Percentiles rank a stretch among this genome's conserved stretches.
phyloP scores from a whole-genome alignment of 352 stramenopile genomes.

The Phytophthora pinifolia region DNA sequence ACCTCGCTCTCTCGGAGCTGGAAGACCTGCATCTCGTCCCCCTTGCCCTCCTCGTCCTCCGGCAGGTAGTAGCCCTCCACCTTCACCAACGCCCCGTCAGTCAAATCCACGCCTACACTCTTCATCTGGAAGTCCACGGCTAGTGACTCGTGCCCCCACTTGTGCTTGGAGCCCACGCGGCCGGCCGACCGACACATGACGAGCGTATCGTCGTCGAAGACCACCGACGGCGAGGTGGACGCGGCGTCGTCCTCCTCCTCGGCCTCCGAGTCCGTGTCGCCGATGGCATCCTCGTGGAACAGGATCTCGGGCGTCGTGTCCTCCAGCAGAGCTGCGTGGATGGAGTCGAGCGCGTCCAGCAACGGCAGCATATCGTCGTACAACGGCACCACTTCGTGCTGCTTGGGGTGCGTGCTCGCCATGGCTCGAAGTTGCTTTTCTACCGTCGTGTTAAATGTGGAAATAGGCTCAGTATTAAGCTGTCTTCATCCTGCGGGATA shows the following conservation, averaged over 20 bases:
- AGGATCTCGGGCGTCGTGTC: conserved; percentile 36
- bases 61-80: conserved; percentile 23
- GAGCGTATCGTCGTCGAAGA: conserved; percentile 23
- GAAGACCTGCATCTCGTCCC: conserved; percentile 4
- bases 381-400: background rate
- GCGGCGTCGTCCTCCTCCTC: conserved; percentile 29
- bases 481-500: conserved; percentile 17
- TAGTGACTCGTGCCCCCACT: conserved; percentile 23
- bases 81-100: conserved; percentile 16
- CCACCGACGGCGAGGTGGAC: conserved; percentile 22
- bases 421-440: background rate
- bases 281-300: conserved; percentile 36
- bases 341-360: conserved; percentile 18
- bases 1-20: conserved; percentile 15
- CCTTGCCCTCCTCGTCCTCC: background rate
- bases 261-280: conserved; percentile 27
- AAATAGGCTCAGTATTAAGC: conserved; percentile 17
- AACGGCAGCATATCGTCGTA: conserved; percentile 22
- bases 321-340: conserved; percentile 27
- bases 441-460: conserved; percentile 15
- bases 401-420: conserved; percentile 6
- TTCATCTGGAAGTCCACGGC: conserved; percentile 18
- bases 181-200: conserved; percentile 24
- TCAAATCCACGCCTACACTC: conserved; percentile 16
- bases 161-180: conserved; percentile 21